Evolutionary conservation across 768 basidiomycete species (phyloP).

Genomic region (Agrocybe pediades): DNA sequence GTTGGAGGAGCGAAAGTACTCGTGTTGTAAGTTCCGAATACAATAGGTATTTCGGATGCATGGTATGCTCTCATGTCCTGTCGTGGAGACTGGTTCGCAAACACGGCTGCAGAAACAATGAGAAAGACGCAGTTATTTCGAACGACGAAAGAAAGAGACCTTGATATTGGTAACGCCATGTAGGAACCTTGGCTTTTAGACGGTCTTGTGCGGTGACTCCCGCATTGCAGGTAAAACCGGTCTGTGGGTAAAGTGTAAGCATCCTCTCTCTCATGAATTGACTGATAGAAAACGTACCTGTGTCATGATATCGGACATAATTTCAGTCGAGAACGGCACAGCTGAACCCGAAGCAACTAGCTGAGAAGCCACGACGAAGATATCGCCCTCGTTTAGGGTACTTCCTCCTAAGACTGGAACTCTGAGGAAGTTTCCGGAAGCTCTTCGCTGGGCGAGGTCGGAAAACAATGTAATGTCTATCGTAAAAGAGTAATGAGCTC

Average conservation of each 20-base stretch:
- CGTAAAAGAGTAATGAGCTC: not conserved
- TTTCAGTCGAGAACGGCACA: slow-evolving; percentile 29
- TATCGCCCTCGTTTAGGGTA: slow-evolving; percentile 35
- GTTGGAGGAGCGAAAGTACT: slow-evolving; percentile 24
- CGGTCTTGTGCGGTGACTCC: slow-evolving; percentile 19
- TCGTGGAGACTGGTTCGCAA: slow-evolving; percentile 33
- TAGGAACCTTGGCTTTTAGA: slow-evolving; percentile 25
- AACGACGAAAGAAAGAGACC: slow-evolving; percentile 10
- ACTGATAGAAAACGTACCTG: slow-evolving; percentile 20
- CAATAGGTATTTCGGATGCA: slow-evolving; percentile 37
- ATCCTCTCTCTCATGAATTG: too few relatives aligned
- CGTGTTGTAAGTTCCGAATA: slow-evolving; percentile 36
- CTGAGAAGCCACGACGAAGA: slow-evolving; percentile 31
- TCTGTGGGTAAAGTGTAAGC: not conserved
- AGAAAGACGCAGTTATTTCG: not conserved
- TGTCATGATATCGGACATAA: slow-evolving; percentile 30
- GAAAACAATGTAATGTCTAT: slow-evolving; percentile 34
- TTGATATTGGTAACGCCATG: slow-evolving; percentile 32
- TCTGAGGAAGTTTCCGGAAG: slow-evolving; percentile 29
- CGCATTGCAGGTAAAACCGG: not conserved
- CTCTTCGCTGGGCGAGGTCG: slow-evolving; percentile 26
- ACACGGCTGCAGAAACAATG: slow-evolving; percentile 26
- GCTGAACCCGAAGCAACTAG: slow-evolving; percentile 25
- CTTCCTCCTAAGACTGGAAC: slow-evolving; percentile 33
- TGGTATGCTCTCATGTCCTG: slow-evolving; percentile 39